Evolutionary conservation across 306 rosid genomes (phyloP).

Genomic region (Vachellia pachyceras): DNA sequence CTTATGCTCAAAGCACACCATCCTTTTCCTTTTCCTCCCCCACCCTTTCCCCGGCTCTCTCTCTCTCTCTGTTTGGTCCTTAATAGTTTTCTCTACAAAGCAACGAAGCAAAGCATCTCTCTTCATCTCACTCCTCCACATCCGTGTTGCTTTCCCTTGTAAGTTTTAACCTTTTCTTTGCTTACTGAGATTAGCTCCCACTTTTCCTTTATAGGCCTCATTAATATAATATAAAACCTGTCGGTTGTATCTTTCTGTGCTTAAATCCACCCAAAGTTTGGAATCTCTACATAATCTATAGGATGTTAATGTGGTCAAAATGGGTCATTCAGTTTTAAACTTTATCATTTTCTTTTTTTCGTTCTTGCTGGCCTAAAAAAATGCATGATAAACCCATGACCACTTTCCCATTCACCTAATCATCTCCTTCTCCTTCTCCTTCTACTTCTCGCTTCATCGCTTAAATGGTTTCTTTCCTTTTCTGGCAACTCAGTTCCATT

Average conservation of each 20-base stretch:
- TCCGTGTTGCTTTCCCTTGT: conserved; percentile 66
- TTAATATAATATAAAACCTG: conserved; percentile 40
- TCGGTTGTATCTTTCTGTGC: conserved; percentile 66
- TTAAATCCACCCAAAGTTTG: conserved; percentile 60
- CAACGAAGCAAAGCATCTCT: conserved; percentile 82
- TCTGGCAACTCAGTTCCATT: background rate
- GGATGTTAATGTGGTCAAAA: conserved; percentile 55
- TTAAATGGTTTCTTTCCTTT: background rate
- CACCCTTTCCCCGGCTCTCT: background rate
- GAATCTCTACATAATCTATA: conserved; percentile 55
- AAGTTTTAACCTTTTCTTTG: conserved; percentile 80
- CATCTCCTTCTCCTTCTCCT: conserved; percentile 1
- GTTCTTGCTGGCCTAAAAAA: conserved; percentile 37
- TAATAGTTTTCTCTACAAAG: conserved; percentile 50
- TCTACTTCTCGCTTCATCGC: conserved; percentile 12
- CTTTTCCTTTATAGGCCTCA: conserved; percentile 44
- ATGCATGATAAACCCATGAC: conserved; percentile 44
- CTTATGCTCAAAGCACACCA: conserved; percentile 69
- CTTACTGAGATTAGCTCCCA: conserved; percentile 55
- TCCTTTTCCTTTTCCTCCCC: background rate
- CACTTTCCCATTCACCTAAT: conserved; percentile 41
- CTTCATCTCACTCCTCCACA: conserved; percentile 49
- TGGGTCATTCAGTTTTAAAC: conserved; percentile 40
- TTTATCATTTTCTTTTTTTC: conserved; percentile 44
- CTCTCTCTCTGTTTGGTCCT: conserved; percentile 23